These are phyloP conservation scores for Salix udensis DNA, from an alignment of 345 rosid species.

Conservation along the genomic window DNA sequence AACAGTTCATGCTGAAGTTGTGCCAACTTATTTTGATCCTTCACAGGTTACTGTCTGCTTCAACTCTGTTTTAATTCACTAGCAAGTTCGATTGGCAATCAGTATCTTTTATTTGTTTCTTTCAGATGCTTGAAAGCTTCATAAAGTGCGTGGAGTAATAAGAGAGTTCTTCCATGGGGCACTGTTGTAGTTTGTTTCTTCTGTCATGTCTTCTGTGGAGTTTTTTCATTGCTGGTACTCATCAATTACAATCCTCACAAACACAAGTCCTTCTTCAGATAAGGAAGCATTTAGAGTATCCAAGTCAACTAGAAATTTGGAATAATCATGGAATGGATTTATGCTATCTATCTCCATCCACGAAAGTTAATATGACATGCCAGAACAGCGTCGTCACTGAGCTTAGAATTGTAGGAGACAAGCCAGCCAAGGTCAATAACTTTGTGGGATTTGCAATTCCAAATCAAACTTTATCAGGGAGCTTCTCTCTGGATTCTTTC, in stretches of 20 bases:
- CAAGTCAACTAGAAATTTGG: slow-evolving; percentile 64
- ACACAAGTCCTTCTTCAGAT: slow-evolving; percentile 72
- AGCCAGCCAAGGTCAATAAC: slow-evolving; percentile 27
- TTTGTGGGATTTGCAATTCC: slow-evolving; percentile 47
- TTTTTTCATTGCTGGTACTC: slow-evolving; percentile 37
- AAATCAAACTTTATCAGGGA: slow-evolving; percentile 46
- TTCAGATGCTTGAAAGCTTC: slow-evolving; percentile 7
- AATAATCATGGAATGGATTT: slow-evolving; percentile 46
- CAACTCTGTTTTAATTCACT: not conserved
- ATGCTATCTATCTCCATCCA: slow-evolving; percentile 46
- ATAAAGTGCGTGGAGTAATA: not conserved
- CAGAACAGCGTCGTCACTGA: slow-evolving; percentile 46
- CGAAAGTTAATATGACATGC: slow-evolving; percentile 55
- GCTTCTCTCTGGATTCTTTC: slow-evolving; percentile 68
- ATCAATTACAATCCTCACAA: slow-evolving; percentile 70
- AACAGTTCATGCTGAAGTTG: not conserved
- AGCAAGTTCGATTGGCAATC: not conserved
- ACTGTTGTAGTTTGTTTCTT: slow-evolving; percentile 27
- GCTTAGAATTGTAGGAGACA: slow-evolving; percentile 52
- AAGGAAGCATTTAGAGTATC: slow-evolving; percentile 66
- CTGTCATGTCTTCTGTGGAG: slow-evolving; percentile 46
- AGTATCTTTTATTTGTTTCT: not conserved
- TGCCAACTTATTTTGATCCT: not conserved
- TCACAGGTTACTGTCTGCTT: not conserved
- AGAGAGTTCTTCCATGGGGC: slow-evolving; percentile 35